These are phyloP conservation scores for Cladosporium cucumerinum DNA, from an alignment of 2,329 filamentous ascomycete species.

Conservation along the genomic window DNA sequence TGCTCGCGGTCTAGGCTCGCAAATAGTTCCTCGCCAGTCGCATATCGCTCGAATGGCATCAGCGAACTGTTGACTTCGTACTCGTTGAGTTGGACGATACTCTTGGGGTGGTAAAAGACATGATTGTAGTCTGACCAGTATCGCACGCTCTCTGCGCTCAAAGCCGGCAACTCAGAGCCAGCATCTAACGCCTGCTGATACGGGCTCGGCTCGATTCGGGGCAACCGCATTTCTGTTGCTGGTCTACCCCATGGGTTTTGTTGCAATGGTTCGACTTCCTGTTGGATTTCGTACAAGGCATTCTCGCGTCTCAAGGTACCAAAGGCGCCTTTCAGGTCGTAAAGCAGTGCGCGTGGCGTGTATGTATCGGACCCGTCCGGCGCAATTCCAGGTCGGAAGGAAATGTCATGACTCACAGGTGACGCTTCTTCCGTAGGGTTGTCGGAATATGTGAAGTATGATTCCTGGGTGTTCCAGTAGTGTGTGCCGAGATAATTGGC, in stretches of 20 bases:
- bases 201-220: slow-evolving; percentile 63
- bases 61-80: slow-evolving; percentile 77
- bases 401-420: slow-evolving; percentile 75
- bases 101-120: slow-evolving; percentile 87
- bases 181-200: slow-evolving; percentile 79
- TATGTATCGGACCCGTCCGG: slow-evolving; percentile 86
- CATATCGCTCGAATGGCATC: slow-evolving; percentile 78
- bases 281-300: slow-evolving; percentile 70
- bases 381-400: slow-evolving; percentile 80
- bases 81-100: slow-evolving; percentile 81
- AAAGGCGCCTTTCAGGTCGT: slow-evolving; percentile 92
- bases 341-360: slow-evolving; percentile 85
- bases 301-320: slow-evolving; percentile 85
- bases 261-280: slow-evolving; percentile 37
- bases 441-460: slow-evolving; percentile 87
- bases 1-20: slow-evolving; percentile 58
- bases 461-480: slow-evolving; percentile 98
- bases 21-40: slow-evolving; percentile 70
- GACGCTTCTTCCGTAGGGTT: slow-evolving; percentile 53
- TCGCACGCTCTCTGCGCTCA: slow-evolving; percentile 70
- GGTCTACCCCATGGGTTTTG: slow-evolving; percentile 57
- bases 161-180: slow-evolving; percentile 59
- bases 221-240: slow-evolving; percentile 65
- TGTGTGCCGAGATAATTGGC: slow-evolving; percentile 93
- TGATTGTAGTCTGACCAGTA: slow-evolving; percentile 97